These are phyloP conservation scores for Quercus engelmannii DNA, from an alignment of 306 rosid species.

Conservation along the genomic window DNA sequence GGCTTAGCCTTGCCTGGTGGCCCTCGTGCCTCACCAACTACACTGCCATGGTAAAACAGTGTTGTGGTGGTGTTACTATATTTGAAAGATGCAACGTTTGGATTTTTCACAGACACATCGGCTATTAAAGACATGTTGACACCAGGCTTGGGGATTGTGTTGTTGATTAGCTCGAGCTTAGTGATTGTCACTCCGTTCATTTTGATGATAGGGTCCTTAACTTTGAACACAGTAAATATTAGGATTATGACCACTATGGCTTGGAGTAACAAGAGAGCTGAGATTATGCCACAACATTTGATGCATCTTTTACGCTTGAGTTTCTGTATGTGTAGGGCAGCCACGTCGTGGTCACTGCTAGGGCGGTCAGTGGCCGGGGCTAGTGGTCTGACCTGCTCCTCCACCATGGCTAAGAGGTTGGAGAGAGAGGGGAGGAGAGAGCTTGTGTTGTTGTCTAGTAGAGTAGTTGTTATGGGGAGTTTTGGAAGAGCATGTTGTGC, in stretches of 20 bases:
- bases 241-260: slow-evolving; percentile 30
- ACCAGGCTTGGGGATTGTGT: slow-evolving; percentile 28
- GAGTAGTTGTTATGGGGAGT: background rate
- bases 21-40: slow-evolving; percentile 56
- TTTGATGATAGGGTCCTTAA: slow-evolving; percentile 47
- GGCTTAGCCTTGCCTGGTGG: slow-evolving; percentile 48
- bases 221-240: slow-evolving; percentile 43
- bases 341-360: slow-evolving; percentile 18
- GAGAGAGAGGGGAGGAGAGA: background rate
- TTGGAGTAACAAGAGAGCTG: slow-evolving; percentile 12
- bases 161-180: slow-evolving; percentile 30
- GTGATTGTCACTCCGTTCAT: slow-evolving; percentile 46
- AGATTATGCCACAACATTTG: slow-evolving; percentile 33
- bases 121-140: slow-evolving; percentile 47
- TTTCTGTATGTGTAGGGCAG: background rate
- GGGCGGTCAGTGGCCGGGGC: slow-evolving; percentile 22
- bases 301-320: slow-evolving; percentile 22
- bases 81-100: slow-evolving; percentile 52
- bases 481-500: background rate
- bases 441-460: background rate
- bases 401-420: slow-evolving; percentile 25
- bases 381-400: slow-evolving; percentile 51
- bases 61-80: slow-evolving; percentile 59
- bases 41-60: slow-evolving; percentile 30
- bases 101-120: slow-evolving; percentile 54